These are phyloP conservation scores for Pichia heedii DNA, from an alignment of 805 yeast species.

Conservation along the genomic window DNA sequence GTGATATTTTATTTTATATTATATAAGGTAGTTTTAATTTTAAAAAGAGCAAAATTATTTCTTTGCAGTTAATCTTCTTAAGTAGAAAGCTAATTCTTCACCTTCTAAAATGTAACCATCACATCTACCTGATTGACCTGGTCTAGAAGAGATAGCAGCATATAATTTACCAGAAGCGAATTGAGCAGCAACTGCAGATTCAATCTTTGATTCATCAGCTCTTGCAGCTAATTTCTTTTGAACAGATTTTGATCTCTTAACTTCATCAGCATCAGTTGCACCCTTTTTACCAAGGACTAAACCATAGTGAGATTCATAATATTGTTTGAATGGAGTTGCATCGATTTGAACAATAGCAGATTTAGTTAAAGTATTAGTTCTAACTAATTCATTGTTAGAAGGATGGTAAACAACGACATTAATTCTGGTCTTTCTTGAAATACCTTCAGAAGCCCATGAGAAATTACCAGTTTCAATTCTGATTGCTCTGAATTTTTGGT, in stretches of 20 bases:
- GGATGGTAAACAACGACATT: constrained; percentile 98
- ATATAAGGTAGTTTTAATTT: constrained; percentile 2
- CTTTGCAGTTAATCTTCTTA: constrained; percentile 99
- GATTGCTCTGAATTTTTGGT: constrained; percentile 99
- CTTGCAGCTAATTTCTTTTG: constrained; percentile 93
- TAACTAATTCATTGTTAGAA: constrained; percentile 98
- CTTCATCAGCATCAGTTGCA: constrained; percentile 41
- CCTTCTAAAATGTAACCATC: constrained; percentile 99
- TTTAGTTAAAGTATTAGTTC: constrained; percentile 99
- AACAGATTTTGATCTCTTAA: constrained; percentile 64
- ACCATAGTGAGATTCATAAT: constrained; percentile 99
- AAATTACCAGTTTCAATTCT: constrained; percentile 99
- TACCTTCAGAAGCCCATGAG: constrained; percentile 99
- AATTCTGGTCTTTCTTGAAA: constrained; percentile 98
- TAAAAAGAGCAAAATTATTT: constrained; percentile 47
- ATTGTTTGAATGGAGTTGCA: constrained; percentile 99
- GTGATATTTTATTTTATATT: neutral
- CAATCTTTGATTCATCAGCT: constrained; percentile 76
- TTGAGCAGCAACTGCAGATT: constrained; percentile 87
- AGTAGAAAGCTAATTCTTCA: constrained; percentile 99
- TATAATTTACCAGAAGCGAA: constrained; percentile 98
- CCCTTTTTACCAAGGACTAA: constrained; percentile 81
- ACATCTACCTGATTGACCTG: constrained; percentile 99
- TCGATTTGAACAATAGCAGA: constrained; percentile 98
- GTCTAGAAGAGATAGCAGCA: constrained; percentile 98